Evolutionary conservation across 129 eudicot species (phyloP), one percentile per base, ranked within the genome.

Genomic region (Tanacetum coccineum): DNA sequence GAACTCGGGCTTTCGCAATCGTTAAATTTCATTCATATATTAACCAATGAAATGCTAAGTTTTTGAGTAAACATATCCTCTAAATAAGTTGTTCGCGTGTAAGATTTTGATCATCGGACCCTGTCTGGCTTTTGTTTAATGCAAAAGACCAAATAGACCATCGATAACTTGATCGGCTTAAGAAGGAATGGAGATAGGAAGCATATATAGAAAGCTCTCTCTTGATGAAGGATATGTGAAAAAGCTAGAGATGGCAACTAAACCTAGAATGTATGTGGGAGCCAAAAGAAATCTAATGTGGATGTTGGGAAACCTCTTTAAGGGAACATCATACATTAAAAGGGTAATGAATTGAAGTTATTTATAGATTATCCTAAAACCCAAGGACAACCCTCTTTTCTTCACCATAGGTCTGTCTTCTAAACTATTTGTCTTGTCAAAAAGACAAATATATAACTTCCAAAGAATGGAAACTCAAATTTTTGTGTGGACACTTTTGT

Each of bases 241-340:
- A 54, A 9, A 54, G 59, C 8, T n/a, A 54, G 25, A 54, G 59
- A 21, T 18, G 59, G 25, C 28, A 54, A 9, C 25, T 4, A 54
- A 9, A n/a, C 25, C 26, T 58, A 49, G 39, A 52, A 49, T 49
- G 4, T 51, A 14, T 18, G 10, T 56, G 51, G 74, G 20, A 59
- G 53, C 4, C 53, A 49, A 36, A 7, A 36, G 19, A 21, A 49
- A 61, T 59, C 30, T 28, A 70, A 36, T 48, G 22, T 19, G 60
- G 21, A 18, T 21, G 19, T 40, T 17, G 46, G 59, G 48, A 18
- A 73, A 32, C 59, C 75, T 68, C 75, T 66, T 54, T 25, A 6
- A 44, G 82, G 82, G 71, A 7, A 79, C 82, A 79, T 77, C 70
- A 55, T 72, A 45, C 71, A 28, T 76, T 56, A 57, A 70, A 63